Evolutionary conservation across 805 yeast genomes (phyloP), one percentile per base, ranked within the genome.

Genomic region (Pichia insulana): DNA sequence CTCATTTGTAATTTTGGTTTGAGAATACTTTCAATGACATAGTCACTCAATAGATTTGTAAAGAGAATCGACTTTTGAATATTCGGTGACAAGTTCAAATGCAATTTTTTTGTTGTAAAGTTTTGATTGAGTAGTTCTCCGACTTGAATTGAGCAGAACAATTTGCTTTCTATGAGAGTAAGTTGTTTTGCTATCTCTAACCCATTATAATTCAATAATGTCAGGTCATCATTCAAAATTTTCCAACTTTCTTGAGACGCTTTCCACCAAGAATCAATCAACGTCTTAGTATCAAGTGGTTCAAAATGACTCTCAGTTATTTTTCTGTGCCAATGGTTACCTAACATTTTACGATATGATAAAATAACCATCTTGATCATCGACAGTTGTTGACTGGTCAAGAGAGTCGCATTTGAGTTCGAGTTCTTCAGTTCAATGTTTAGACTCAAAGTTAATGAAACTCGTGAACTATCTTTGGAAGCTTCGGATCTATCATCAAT

Each of bases 161-260:
- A 69, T 34, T 69, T 70, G 2, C 83, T 76, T 56, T 84, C 95
- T 47, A 84, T 73, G 16, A 82, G 62, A 0, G 92, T 83, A 37
- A 84, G 63, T 50, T 83, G 92, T 54, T 82, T 83, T 2, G 92
- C 89, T 19, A 82, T 65, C 52, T 83, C 92, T 50, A 82, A 64
- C 0, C 87, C 80, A 56, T 81, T 82, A 50, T 78, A 68, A 46
- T 80, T 78, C 31, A 76, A 55, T 34, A 77, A 59, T 36, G 73
- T 68, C 15, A 75, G 68, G 45, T 78, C 69, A 50, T 71, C 73
- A 47, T 71, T 73, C 8, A 73, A 63, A 42, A 75, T 64, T 20
- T 68, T 74, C 83, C 85, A 79, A 45, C 71, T 69, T 42, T 70
- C 75, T 42, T 74, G 77, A 37, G 77, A 69, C 2, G 74, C 58